phyloP scores from a whole-genome alignment of 495 filamentous ascomycete species.

The Neurospora hispaniola region DNA sequence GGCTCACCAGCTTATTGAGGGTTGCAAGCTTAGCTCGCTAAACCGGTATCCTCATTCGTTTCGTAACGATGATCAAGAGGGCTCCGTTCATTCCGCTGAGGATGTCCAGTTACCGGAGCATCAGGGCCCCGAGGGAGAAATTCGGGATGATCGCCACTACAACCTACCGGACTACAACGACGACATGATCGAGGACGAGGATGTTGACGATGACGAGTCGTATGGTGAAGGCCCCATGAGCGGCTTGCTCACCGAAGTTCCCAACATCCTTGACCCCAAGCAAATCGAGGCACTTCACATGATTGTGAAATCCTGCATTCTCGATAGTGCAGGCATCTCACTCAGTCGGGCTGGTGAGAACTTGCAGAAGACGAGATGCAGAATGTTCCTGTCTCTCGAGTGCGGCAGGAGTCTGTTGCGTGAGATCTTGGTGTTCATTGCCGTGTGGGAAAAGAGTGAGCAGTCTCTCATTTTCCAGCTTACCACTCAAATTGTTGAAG shows the following conservation, averaged over 20 bases:
- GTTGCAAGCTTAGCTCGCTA: slow-evolving; percentile 36
- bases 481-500: slow-evolving; percentile 90
- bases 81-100: slow-evolving; percentile 30
- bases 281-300: slow-evolving; percentile 93
- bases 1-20: slow-evolving; percentile 36
- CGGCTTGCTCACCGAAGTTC: slow-evolving; percentile 81
- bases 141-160: slow-evolving; percentile 28
- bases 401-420: slow-evolving; percentile 78
- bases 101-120: slow-evolving; percentile 28
- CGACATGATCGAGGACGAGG: slow-evolving; percentile 51
- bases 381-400: slow-evolving; percentile 76
- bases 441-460: slow-evolving; percentile 88
- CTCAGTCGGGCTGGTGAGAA: slow-evolving; percentile 51
- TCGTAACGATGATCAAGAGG: slow-evolving; percentile 59
- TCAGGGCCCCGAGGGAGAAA: slow-evolving; percentile 39
- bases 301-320: slow-evolving; percentile 85
- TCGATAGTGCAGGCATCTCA: slow-evolving; percentile 51
- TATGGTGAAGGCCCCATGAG: slow-evolving; percentile 76
- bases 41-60: slow-evolving; percentile 36
- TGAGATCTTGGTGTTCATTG: slow-evolving; percentile 89
- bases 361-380: slow-evolving; percentile 75
- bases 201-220: slow-evolving; percentile 70
- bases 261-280: slow-evolving; percentile 82
- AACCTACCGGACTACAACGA: slow-evolving; percentile 34
- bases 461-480: slow-evolving; percentile 89